Evolutionary conservation across 257 asterid genomes (phyloP), one percentile per base, ranked within the genome.

Genomic region (Ajuga chamaepitys): DNA sequence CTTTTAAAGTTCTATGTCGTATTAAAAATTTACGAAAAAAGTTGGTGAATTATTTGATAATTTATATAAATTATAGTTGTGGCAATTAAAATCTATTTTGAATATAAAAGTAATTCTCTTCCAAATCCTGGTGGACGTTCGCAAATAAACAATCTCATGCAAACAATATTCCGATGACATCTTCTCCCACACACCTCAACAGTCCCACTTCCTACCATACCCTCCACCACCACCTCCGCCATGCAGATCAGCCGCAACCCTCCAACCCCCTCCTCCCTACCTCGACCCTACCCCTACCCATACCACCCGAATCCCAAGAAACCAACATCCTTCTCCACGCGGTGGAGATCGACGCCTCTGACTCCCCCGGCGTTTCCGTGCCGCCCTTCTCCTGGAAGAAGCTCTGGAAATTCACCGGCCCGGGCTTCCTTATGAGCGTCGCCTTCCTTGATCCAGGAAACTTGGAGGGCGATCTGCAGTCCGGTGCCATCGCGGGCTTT

Each of bases 381-480:
- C 88, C 88, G 0, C 85, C 92, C 1, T 87, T 87, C 54, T 85
- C 95, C 0, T 87, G 91, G 95, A 78, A 67, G 61, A 85, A 84
- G 81, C 78, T 87, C 13, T 87, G 89, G 92, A 78, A 79, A 77
- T 87, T 87, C 74, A 83, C 88, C 9, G 95, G 95, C 2, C 95
- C 95, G 1, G 95, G 95, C 0, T 84, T 84, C 42, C 72, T 87
- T 10, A 87, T 87, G 95, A 87, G 95, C 78, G 80, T 84, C 4
- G 95, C 95, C 18, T 87, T 87, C 71, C 88, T 87, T 3, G 91
- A 87, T 79, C 95, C 95, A 11, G 91, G 95, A 0, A 87, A 84
- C 22, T 58, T 87, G 74, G 95, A 87, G 58, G 95, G 95, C 3
- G 95, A 86, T 75, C 81, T 86, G 1, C 91, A 84, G 64, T 78